Base-by-base conservation (phyloP, 768 basidiomycete species). In the Ramaria sp. region DNA sequence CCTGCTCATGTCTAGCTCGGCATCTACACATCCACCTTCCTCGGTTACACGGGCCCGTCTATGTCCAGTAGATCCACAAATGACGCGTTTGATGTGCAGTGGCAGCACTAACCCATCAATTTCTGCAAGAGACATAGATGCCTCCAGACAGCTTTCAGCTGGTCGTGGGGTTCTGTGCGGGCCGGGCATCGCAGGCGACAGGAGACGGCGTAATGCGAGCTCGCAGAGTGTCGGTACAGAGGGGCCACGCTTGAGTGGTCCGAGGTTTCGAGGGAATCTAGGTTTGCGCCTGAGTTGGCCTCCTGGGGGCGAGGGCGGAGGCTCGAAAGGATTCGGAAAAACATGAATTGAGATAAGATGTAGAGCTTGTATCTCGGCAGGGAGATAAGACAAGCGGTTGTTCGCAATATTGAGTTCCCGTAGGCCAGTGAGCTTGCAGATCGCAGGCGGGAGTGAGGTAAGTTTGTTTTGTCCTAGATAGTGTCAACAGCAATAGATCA, bases 321-420 rank as follows among this genome's bases (percentile, higher is more conserved):
- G 52, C 3, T 79, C 59, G 67, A 86, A 88, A 0, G 78, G 84
- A 60, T 90, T 89, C 0, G 80, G 82, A 39, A 78, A 66, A 2
- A 87, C 63, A 19, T 64, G 60, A 5, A 88, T 69, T 9, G 65
- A 71, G 19, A 64, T 64, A 1, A 87, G 70, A n/a, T 65, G 71
- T 78, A 86, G 80, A 31, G 69, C 64, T n/a, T 75, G 66, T 64
- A 88, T 75, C 64, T 88, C 85, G 7, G 81, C 75, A 13, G 87
- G 87, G 0, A 89, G 67, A 65, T 77, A 84, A 54, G 65, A 62
- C 1, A 88, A 68, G 33, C 69, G 66, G 65, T 89, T 89, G 53
- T 75, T 72, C 0, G 82, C 73, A 3, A 89, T 62, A 59, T 86
- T 84, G 7, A 89, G 72, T 45, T 82, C 77, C 50, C 72, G 71